Evolutionary conservation across 2,329 filamentous ascomycete species (phyloP), one percentile per base, ranked within the genome.

Genomic region (Alternaria angustiovoidea): DNA sequence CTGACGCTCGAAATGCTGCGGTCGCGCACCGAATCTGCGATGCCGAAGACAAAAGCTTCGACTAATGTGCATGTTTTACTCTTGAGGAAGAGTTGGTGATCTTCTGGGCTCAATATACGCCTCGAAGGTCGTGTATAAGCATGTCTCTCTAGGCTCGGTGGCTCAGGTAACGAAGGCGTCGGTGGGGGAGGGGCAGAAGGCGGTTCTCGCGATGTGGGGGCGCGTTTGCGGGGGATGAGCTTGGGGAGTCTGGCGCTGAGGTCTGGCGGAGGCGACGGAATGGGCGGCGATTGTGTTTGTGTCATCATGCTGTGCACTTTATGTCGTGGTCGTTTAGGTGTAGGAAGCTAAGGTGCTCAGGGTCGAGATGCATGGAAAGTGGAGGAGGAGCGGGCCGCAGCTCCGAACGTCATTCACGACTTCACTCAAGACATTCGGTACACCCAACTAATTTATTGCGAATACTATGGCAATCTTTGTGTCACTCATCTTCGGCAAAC

Each of bases 1-100:
- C 88, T 80, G 6, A 89, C 82, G 34, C 80, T 78, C 2, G 90
- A 90, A 63, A 90, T 86, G 7, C 90, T 87, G 28, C 84, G 87
- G 73, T 91, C 89, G 51, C 88, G 82, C 44, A 97, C 91, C 4
- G 91, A 88, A 71, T 97, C 94, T 44, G 93, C 89, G 22, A 99
- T 87, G 9, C 87, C 87, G 78, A 97, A 97, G 63, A 97, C 85
- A 80, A 97, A 99, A 20, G 91, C 88, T 59, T 91, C 82, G 43
- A 99, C 85, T 41, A 98, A 85, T 7, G 83, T 84, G 77, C 92
- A 91, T 7, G 94, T 90, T 0, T 89, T 84, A 0, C 94, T 97
- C 0, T 86, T 81, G 18, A 93, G 85, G 72, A 98, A 99, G 4
- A 93, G 80, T 18, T 91, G 85, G 75, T 96, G 94, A 68, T 99